These are phyloP conservation scores for Hanseniaspora pseudoguilliermondii DNA, from an alignment of 805 yeast genomes.

Conservation along the genomic window DNA sequence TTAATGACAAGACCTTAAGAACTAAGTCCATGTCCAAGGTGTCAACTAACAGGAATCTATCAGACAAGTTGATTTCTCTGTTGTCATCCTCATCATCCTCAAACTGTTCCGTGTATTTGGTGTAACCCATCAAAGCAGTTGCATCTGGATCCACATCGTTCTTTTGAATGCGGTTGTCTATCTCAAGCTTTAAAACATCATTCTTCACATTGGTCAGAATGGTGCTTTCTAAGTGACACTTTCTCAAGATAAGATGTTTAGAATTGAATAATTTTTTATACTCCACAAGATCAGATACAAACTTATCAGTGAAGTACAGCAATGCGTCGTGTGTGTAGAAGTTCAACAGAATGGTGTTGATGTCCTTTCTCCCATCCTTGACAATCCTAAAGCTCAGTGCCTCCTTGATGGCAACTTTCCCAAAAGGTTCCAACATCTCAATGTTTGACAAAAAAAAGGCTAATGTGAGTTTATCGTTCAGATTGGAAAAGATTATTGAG, in stretches of 20 bases:
- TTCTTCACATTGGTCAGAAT: not conserved
- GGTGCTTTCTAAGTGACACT: constrained; percentile 2
- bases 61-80: not conserved
- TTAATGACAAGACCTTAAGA: constrained; percentile 19
- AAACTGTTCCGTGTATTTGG: not conserved
- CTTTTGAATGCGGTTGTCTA: not conserved
- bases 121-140: not conserved
- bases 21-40: not conserved
- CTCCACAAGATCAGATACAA: not conserved
- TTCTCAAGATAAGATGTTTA: constrained; percentile 2
- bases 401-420: not conserved
- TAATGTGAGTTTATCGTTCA: not conserved
- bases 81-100: not conserved
- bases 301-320: not conserved
- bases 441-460: not conserved
- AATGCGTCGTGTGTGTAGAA: not conserved
- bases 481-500: constrained; percentile 4
- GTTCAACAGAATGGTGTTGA: not conserved
- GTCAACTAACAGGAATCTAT: constrained; percentile 5
- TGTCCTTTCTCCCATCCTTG: not conserved
- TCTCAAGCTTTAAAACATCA: not conserved
- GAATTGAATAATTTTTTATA: not conserved
- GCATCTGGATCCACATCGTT: not conserved
- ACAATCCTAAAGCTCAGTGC: not conserved
- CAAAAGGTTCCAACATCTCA: not conserved